A percentile compares a stretch with the other conserved stretches of the same genome.
Conservation (phyloP, 1,284 basidiomycete genomes). For the Clitocybe nebularis region DNA sequence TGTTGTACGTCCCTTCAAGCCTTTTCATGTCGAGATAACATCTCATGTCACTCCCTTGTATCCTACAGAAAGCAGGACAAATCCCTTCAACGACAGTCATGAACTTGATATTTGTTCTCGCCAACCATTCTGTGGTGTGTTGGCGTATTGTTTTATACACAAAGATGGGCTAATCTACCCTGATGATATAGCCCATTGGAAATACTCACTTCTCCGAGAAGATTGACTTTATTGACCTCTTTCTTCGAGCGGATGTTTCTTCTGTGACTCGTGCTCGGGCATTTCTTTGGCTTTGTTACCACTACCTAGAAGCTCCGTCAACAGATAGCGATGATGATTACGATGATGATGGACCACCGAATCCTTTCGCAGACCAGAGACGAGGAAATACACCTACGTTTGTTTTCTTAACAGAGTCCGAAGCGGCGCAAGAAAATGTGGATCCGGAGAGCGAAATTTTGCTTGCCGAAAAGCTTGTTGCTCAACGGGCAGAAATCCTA, state of each 20-base stretch:
- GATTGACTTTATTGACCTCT: conserved; percentile 64
- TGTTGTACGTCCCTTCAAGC: conserved; percentile 38
- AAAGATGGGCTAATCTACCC: conserved; percentile 8
- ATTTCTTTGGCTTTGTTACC: conserved; percentile 62
- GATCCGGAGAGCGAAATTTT: conserved; percentile 38
- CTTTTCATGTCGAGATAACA: too few species aligned
- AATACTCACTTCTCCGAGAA: conserved; percentile 51
- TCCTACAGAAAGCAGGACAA: conserved; percentile 38
- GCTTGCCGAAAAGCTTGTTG: conserved; percentile 32
- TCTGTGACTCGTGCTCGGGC: conserved; percentile 61
- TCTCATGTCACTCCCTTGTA: too few species aligned
- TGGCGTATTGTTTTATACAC: not conserved
- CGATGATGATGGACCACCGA: conserved; percentile 33
- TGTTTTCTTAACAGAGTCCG: conserved; percentile 39
- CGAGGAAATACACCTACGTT: conserved; percentile 41
- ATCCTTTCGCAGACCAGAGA: conserved; percentile 53
- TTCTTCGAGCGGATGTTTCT: conserved; percentile 55
- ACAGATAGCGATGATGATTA: conserved; percentile 33
- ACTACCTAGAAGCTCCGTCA: conserved; percentile 49
- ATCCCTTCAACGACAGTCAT: conserved; percentile 59
- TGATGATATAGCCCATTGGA: conserved; percentile 43
- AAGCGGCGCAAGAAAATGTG: conserved; percentile 46
- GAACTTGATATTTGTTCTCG: conserved; percentile 58
- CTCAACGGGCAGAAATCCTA: conserved; percentile 34
- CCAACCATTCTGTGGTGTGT: conserved; percentile 51